Conservation (phyloP, 2,329 filamentous ascomycete genomes). For the Dactylella cylindrospora region DNA sequence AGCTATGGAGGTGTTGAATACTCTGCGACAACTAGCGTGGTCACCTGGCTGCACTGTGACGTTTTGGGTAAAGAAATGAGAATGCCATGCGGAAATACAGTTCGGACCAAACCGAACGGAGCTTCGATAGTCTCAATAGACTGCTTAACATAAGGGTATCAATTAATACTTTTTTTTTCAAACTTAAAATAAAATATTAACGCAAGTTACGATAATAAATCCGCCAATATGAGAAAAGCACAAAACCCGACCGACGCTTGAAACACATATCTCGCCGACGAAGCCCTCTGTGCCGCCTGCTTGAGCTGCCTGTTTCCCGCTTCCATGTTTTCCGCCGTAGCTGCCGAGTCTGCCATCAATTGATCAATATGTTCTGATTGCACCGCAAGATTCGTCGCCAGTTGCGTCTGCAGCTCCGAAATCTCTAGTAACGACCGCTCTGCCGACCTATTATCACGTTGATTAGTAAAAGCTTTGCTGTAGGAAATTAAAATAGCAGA, state of each 20-base stretch:
- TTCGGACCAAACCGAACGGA: no score
- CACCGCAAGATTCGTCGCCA: conserved; percentile 79
- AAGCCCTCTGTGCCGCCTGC: conserved; percentile 71
- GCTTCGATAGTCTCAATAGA: no score
- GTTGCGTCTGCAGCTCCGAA: conserved; percentile 82
- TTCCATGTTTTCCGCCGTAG: conserved; percentile 81
- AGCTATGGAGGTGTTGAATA: no score
- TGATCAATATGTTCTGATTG: conserved; percentile 89
- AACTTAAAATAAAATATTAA: neutral
- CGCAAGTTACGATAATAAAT: conserved; percentile 63
- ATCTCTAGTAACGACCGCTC: conserved; percentile 92
- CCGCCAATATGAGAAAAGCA: conserved; percentile 73
- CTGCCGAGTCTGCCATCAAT: conserved; percentile 77
- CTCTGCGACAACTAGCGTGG: no score
- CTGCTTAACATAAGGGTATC: no score
- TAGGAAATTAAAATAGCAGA: no score
- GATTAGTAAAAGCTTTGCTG: neutral
- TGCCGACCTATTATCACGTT: conserved; percentile 68
- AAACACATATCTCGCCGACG: conserved; percentile 75
- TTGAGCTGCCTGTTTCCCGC: conserved; percentile 90
- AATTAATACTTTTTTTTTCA: neutral
- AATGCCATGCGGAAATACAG: no score
- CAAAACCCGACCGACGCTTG: conserved; percentile 77
- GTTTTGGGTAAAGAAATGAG: no score
- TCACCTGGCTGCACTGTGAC: no score